Percentiles rank a stretch among this genome's conserved stretches.
Evolutionary conservation across 2,329 filamentous ascomycete species (phyloP).

Genomic region (Fusarium veterinarium): DNA sequence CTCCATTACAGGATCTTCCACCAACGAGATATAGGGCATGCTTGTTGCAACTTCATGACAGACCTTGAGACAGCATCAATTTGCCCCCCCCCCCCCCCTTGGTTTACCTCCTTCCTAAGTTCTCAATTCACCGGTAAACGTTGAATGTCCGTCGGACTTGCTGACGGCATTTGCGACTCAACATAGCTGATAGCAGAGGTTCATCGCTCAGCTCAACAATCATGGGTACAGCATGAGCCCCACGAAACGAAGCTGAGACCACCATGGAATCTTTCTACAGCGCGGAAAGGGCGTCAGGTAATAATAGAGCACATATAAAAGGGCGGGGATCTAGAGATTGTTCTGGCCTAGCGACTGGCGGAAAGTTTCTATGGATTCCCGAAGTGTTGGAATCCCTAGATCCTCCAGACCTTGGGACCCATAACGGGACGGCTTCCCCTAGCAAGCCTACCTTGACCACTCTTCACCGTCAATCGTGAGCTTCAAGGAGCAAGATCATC

Average conservation of each 20-base stretch:
- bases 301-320: background rate
- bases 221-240: background rate
- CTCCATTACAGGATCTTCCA: background rate
- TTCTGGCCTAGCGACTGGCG: background rate
- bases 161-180: background rate
- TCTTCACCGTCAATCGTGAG: background rate
- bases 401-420: background rate
- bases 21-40: background rate
- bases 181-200: background rate
- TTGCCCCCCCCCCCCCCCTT: background rate
- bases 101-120: background rate
- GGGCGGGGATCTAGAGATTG: background rate
- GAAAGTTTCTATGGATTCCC: background rate
- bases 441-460: background rate
- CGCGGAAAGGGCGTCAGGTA: background rate
- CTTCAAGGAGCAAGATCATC: background rate
- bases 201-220: background rate
- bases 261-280: background rate
- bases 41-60: background rate
- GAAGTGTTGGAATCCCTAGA: background rate
- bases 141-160: background rate
- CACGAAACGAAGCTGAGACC: background rate
- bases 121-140: too few relatives aligned
- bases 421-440: background rate
- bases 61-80: background rate